Base-by-base conservation (phyloP, 768 basidiomycete species). In the Auricularia cornea region DNA sequence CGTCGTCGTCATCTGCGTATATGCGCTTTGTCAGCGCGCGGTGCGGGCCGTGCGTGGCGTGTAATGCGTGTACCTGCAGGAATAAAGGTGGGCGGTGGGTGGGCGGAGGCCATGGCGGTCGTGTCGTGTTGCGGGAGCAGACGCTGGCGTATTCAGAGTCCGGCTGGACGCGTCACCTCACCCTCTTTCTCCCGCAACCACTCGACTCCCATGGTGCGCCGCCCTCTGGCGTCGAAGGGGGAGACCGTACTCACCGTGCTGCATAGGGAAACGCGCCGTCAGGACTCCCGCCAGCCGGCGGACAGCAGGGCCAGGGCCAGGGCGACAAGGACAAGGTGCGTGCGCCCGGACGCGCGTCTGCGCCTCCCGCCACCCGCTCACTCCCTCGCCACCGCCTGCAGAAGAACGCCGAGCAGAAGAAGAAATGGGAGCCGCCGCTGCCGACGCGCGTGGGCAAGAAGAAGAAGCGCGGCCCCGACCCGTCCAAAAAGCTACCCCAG, bases 371-470 rank as follows among this genome's bases (percentile, higher is more conserved):
- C n/a, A n/a, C n/a, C 26, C 54, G 54, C 54, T 26, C 10, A 57
- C 28, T 6, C 5, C 16, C 12, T 16, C 44, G 44, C 38, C 26
- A 57, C 54, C 23, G 16, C 14, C 26, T 28, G 28, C 54, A 71
- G 63, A 77, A 76, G 67, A 70, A 80, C 20, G 80, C 85, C 70
- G 84, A 87, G 14, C 79, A 83, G 72, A 84, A 87, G 77, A 97
- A 98, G 85, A 95, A 96, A 79, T 98, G 95, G 94, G 96, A 98
- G 74, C 94, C 96, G 8, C 96, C 96, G 70, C 84, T 97, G 64
- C 95, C 96, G 16, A 97, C 96, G 56, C 90, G 93, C 64, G 92
- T 98, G 38, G 95, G 95, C 59, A 97, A 95, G 84, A 95, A 94
- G 85, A 98, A 94, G 80, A 84, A 85, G 81, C 84, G 88, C 65